A percentile compares a stretch with the other conserved stretches of the same genome.
phyloP scores from a whole-genome alignment of 768 basidiomycete genomes.

The Mycena metata region DNA sequence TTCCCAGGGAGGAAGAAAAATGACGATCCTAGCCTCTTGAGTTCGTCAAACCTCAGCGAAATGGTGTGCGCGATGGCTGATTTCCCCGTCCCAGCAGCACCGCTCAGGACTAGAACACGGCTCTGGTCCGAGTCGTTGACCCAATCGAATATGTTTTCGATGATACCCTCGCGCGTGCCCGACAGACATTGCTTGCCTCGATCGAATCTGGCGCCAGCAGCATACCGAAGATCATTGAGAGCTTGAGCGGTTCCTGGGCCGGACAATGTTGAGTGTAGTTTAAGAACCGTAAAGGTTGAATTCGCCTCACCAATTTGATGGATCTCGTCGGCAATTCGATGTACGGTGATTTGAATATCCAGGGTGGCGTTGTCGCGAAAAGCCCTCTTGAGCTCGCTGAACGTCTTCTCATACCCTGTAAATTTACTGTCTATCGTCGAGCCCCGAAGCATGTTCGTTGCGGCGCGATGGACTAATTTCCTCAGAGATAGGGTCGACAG shows the following conservation, averaged over 20 bases:
- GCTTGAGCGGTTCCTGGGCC: neutral
- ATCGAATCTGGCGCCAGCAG: conserved; percentile 16
- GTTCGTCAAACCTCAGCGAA: conserved; percentile 17
- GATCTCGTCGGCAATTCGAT: conserved; percentile 29
- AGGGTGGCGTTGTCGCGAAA: conserved; percentile 31
- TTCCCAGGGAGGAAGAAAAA: conserved; percentile 15
- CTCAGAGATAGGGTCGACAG: neutral
- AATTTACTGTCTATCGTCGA: conserved; percentile 23
- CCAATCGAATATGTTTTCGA: conserved; percentile 25
- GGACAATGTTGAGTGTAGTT: neutral
- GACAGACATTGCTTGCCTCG: conserved; percentile 21
- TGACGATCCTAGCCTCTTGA: conserved; percentile 22
- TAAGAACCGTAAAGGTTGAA: neutral
- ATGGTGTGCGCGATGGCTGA: conserved; percentile 28
- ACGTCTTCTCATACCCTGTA: conserved; percentile 33
- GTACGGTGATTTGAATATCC: conserved; percentile 34
- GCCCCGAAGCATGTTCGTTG: neutral
- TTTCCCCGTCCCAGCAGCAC: conserved; percentile 20
- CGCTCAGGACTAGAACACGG: conserved; percentile 13
- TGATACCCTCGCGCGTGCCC: conserved; percentile 18
- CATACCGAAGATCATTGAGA: conserved; percentile 22
- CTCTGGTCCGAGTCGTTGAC: conserved; percentile 13
- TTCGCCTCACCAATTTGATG: conserved; percentile 22
- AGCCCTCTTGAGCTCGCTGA: conserved; percentile 27
- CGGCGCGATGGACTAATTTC: conserved; percentile 18